Base-by-base conservation (phyloP, 495 filamentous ascomycete species). In the Aspergillus mulundensis region DNA sequence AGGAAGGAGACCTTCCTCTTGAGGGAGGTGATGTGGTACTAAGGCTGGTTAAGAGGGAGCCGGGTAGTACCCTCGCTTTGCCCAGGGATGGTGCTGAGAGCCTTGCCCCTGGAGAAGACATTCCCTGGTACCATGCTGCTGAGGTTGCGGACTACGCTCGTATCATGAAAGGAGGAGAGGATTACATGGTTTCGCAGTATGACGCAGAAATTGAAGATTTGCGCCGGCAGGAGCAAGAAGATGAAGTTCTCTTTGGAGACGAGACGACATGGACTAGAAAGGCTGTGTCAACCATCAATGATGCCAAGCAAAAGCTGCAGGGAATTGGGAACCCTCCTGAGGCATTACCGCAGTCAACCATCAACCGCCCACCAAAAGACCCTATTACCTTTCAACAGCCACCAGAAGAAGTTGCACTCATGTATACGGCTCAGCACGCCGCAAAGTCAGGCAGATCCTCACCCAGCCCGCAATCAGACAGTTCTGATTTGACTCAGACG, bases 141-240 rank as follows among this genome's bases (percentile, higher is more conserved):
- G 94, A 95, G 60, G 90, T 96, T 18, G 82, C 91, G 65, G 94
- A 98, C 67, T 97, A 96, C 74, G 91, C 91, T 45, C 81, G 94
- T 46, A 85, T 98, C 43, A 97, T 98, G 88, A 95, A 90, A 70
- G 94, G 93, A 12, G 91, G 87, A 4, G 87, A 90, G 66, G 84
- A 87, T 15, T 97, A 97, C 62, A 91, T 98, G 87, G 63, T 70
- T 16, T 75, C 81, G 48, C 87, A 97, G 68, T 93, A 85, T 66
- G 82, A 91, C 53, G 62, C 74, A 7, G 94, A 97, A 62, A 86
- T 95, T 16, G 76, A 82, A 41, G 83, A 89, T 12, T 72, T 98
- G 28, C 77, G 83, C 58, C 70, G 68, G 50, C 90, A 95, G 70
- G 88, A 89, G 68, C 79, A 83, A 47, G 90, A 96, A 67, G 94